phyloP scores from a whole-genome alignment of 805 yeast genomes.

The Kluyveromyces starmeri region DNA sequence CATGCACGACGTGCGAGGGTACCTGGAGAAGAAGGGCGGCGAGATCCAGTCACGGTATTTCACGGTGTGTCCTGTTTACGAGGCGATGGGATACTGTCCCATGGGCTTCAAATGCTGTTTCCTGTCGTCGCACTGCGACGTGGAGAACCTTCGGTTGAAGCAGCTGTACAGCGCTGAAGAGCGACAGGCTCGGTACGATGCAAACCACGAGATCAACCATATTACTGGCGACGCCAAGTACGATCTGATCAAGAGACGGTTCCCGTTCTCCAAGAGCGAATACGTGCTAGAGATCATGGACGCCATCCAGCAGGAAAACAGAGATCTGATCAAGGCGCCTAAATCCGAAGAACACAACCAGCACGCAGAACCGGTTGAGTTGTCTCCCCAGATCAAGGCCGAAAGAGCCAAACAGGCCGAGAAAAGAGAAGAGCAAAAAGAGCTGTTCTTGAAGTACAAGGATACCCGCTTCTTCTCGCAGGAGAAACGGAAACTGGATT shows the following conservation, averaged over 20 bases:
- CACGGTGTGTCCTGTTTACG: conserved; percentile 66
- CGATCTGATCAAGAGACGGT: conserved; percentile 41
- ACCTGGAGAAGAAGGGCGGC: conserved; percentile 53
- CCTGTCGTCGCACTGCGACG: conserved; percentile 60
- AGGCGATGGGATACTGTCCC: conserved; percentile 82
- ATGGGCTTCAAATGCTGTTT: conserved; percentile 90
- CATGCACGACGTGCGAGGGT: conserved; percentile 64
- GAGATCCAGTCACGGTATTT: conserved; percentile 53
- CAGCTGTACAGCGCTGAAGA: conserved; percentile 37
- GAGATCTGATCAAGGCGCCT: conserved; percentile 27
- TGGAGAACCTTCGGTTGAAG: conserved; percentile 29
- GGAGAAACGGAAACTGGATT: conserved; percentile 74
- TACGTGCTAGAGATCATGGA: conserved; percentile 57
- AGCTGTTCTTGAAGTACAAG: conserved; percentile 36
- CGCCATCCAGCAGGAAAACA: conserved; percentile 35
- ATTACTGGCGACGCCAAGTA: conserved; percentile 36
- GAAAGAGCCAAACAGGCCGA: conserved; percentile 28
- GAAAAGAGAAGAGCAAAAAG: conserved; percentile 25
- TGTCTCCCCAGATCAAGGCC: conserved; percentile 21
- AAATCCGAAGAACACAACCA: conserved; percentile 19
- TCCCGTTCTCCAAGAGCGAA: conserved; percentile 49
- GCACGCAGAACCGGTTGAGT: conserved; percentile 11
- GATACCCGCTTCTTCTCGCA: conserved; percentile 69
- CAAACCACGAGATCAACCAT: conserved; percentile 56
- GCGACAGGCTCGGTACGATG: conserved; percentile 16